A percentile compares a stretch with the other conserved stretches of the same genome.
Evolutionary conservation across 192 early-diverging fungal genomes (phyloP).

Genomic region (Gorgonomyces haynaldii): DNA sequence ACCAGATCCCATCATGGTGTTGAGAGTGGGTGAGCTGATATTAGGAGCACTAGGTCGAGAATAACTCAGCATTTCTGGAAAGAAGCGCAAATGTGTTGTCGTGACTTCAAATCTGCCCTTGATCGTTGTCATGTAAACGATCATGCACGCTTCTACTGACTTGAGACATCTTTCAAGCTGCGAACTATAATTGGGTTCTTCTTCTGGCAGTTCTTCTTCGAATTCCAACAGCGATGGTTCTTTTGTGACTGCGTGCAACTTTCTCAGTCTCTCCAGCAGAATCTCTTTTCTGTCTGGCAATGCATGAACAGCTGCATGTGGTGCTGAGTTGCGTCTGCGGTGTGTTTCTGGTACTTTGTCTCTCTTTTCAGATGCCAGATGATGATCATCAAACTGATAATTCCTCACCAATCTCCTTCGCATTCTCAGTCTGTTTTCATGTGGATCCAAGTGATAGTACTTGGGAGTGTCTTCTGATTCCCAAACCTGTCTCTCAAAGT

Average conservation of each 20-base stretch:
- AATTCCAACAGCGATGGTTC: conserved; percentile 2
- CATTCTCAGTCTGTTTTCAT: conserved; percentile 33
- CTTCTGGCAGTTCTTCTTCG: too few species aligned
- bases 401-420: conserved; percentile 20
- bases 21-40: background rate
- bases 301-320: background rate
- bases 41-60: too few species aligned
- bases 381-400: conserved; percentile 35
- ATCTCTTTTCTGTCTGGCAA: conserved; percentile 3
- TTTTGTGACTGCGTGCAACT: conserved; percentile 2
- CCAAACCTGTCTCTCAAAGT: conserved; percentile 34
- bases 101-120: conserved; percentile 32
- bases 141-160: conserved; percentile 29
- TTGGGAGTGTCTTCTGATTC: conserved; percentile 1
- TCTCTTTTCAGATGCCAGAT: conserved; percentile 20
- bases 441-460: conserved; percentile 27
- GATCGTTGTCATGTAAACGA: conserved; percentile 33
- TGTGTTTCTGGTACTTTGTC: too few species aligned
- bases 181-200: background rate
- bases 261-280: background rate
- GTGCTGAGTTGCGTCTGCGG: background rate
- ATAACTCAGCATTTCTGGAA: conserved; percentile 20
- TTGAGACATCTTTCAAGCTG: conserved; percentile 15
- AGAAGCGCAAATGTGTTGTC: conserved; percentile 20
- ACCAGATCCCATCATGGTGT: background rate